These are phyloP conservation scores for Chaetomium olivaceum DNA, from an alignment of 2,329 filamentous ascomycete species.

Conservation along the genomic window DNA sequence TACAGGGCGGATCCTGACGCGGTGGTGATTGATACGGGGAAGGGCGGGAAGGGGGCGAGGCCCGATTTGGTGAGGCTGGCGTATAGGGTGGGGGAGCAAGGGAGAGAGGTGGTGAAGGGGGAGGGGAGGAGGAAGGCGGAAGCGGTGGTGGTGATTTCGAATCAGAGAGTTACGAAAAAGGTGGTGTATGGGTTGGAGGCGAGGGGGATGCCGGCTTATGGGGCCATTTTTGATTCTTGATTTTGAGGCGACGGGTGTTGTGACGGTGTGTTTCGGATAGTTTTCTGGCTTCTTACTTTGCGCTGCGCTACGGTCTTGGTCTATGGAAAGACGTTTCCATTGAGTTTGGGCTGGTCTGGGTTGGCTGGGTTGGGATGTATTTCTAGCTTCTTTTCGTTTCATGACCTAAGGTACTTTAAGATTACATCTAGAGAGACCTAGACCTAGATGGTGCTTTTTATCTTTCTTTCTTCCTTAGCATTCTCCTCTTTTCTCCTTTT, in stretches of 20 bases:
- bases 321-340: background rate
- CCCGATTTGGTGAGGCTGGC: constrained; percentile 52
- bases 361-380: background rate
- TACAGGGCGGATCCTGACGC: constrained; percentile 59
- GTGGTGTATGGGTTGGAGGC: constrained; percentile 69
- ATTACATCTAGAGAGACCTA: background rate
- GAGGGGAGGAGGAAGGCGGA: constrained; percentile 43
- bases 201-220: constrained; percentile 66
- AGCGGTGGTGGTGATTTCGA: constrained; percentile 73
- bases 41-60: constrained; percentile 58
- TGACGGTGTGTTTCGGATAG: background rate
- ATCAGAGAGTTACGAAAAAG: constrained; percentile 65
- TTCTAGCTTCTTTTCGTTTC: background rate
- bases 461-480: background rate
- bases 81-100: constrained; percentile 34
- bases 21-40: constrained; percentile 64
- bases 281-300: background rate
- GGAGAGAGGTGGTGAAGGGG: constrained; percentile 18
- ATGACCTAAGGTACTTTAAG: too few relatives aligned
- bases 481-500: background rate
- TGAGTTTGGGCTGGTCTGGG: background rate
- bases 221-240: constrained; percentile 67
- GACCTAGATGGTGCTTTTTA: background rate
- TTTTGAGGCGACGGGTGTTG: background rate
- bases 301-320: background rate